A percentile compares a stretch with the other conserved stretches of the same genome.
phyloP scores from a whole-genome alignment of 768 basidiomycete genomes.

The Polyporus arcularius region DNA sequence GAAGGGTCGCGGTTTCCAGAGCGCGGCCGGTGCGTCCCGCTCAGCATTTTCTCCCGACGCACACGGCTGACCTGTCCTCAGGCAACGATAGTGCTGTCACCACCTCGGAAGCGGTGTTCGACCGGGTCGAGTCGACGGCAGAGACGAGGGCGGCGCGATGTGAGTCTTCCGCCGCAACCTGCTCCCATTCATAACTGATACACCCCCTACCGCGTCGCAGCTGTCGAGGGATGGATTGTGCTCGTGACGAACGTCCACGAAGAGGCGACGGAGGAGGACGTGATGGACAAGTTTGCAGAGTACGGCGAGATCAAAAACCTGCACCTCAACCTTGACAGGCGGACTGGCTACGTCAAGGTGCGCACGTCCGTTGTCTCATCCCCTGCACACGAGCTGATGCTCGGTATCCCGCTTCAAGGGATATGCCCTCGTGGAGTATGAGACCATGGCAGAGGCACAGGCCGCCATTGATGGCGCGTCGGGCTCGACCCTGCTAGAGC shows the following conservation, averaged over 20 bases:
- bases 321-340: conserved; percentile 93
- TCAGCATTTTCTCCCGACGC: background rate
- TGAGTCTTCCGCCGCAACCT: conserved; percentile 43
- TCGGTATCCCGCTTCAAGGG: conserved; percentile 56
- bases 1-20: conserved; percentile 85
- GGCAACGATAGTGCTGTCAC: conserved; percentile 59
- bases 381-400: background rate
- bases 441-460: conserved; percentile 92
- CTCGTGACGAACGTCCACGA: conserved; percentile 96
- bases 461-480: conserved; percentile 90
- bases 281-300: conserved; percentile 94
- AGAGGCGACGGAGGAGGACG: conserved; percentile 96
- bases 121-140: conserved; percentile 73
- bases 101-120: conserved; percentile 70
- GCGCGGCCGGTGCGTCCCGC: conserved; percentile 50
- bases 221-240: conserved; percentile 99
- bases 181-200: background rate
- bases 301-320: conserved; percentile 98
- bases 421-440: conserved; percentile 97
- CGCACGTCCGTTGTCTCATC: conserved; percentile 19
- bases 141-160: conserved; percentile 87
- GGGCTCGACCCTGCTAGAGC: conserved; percentile 82
- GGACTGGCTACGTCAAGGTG: conserved; percentile 99
- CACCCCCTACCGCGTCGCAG: conserved; percentile 42
- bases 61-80: conserved; percentile 4